phyloP scores from a whole-genome alignment of 805 yeast species.

The Babjeviella inositovora region DNA sequence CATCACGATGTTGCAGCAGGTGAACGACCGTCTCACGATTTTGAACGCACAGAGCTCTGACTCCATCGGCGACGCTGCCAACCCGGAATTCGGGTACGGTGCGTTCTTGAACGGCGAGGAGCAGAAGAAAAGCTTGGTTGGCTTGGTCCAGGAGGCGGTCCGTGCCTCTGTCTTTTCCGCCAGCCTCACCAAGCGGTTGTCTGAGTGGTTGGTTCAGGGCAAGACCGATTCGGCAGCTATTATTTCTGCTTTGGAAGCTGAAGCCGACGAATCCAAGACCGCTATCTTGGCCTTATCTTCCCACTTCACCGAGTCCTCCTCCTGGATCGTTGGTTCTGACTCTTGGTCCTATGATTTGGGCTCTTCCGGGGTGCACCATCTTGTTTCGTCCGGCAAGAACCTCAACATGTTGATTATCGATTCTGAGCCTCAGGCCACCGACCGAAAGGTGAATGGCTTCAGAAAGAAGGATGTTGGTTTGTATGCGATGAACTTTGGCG shows the following conservation, averaged over 20 bases:
- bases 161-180: constrained; percentile 23
- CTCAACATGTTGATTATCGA: constrained; percentile 79
- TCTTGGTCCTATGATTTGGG: constrained; percentile 94
- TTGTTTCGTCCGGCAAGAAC: constrained; percentile 58
- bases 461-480: constrained; percentile 88
- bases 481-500: constrained; percentile 87
- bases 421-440: constrained; percentile 58
- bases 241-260: constrained; percentile 8
- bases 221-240: constrained; percentile 16
- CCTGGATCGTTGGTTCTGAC: constrained; percentile 89
- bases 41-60: constrained; percentile 40
- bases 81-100: constrained; percentile 87
- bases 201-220: constrained; percentile 54
- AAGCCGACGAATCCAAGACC: constrained; percentile 16
- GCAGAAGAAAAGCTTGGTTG: constrained; percentile 25
- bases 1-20: constrained; percentile 55
- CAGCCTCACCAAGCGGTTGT: constrained; percentile 35
- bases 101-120: constrained; percentile 42
- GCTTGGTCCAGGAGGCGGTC: constrained; percentile 26
- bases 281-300: constrained; percentile 31
- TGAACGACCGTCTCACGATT: constrained; percentile 41
- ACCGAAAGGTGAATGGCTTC: constrained; percentile 15
- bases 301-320: constrained; percentile 28
- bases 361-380: constrained; percentile 78
- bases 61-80: constrained; percentile 24